phyloP scores from a whole-genome alignment of 2,329 filamentous ascomycete genomes.

The Sporothrix euskadiensis region DNA sequence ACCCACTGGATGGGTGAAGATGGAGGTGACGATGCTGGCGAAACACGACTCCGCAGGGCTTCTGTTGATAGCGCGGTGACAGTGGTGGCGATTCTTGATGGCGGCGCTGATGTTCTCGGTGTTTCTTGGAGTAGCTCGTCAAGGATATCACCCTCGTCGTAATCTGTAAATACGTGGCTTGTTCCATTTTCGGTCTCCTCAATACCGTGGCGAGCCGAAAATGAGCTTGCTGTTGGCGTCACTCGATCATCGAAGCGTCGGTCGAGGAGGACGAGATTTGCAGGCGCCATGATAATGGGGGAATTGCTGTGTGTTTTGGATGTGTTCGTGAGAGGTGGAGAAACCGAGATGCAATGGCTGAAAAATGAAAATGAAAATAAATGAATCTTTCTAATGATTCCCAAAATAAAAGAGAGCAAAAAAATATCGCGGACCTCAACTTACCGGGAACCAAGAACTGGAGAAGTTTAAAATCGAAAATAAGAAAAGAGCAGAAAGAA shows the following conservation, averaged over 20 bases:
- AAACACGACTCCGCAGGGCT: background rate
- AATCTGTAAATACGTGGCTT: slow-evolving; percentile 4
- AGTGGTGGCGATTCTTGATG: background rate
- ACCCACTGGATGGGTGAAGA: background rate
- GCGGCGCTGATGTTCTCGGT: background rate
- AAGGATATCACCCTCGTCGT: slow-evolving; percentile 28
- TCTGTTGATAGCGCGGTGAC: background rate
- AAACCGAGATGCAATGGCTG: background rate
- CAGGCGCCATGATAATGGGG: background rate
- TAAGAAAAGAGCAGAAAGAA: background rate
- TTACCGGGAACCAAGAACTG: background rate
- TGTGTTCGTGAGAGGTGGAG: background rate
- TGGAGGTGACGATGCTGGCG: background rate
- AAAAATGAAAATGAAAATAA: background rate
- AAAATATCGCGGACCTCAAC: background rate
- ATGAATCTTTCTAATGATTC: background rate
- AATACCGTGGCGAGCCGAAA: background rate
- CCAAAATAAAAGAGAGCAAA: background rate
- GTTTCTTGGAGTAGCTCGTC: slow-evolving; percentile 24
- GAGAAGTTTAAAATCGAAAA: background rate
- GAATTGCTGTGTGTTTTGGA: background rate
- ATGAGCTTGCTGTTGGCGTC: slow-evolving; percentile 4
- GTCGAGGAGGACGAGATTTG: slow-evolving; percentile 4
- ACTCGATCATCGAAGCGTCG: background rate
- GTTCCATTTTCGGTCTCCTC: background rate